phyloP scores from a whole-genome alignment of 2,329 filamentous ascomycete species.

The Aureobasidium subglaciale region DNA sequence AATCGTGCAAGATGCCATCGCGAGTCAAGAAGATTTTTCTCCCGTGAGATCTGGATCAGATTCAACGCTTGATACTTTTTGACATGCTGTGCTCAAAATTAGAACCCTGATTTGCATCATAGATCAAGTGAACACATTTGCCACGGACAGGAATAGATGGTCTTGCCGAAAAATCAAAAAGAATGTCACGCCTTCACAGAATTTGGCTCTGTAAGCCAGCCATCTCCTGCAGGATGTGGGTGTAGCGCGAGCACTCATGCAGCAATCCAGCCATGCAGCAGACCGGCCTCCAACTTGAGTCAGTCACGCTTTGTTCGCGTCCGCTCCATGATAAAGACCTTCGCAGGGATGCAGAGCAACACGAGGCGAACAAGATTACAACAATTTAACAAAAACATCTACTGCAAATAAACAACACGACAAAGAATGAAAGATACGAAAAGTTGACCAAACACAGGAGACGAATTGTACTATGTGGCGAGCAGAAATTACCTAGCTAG shows the following conservation, averaged over 20 bases:
- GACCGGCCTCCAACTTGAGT: background rate
- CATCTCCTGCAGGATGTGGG: background rate
- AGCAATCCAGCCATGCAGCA: too few species aligned
- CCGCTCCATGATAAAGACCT: background rate
- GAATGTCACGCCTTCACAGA: background rate
- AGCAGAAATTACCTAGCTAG: conserved; percentile 7
- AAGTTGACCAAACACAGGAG: background rate
- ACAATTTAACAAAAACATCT: conserved; percentile 3
- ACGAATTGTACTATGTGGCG: background rate
- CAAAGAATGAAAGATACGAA: background rate
- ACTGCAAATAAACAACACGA: background rate
- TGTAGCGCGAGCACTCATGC: too few species aligned
- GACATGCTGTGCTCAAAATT: background rate
- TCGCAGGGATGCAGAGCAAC: background rate
- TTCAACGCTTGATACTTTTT: background rate
- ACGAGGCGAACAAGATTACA: background rate
- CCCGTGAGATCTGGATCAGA: background rate
- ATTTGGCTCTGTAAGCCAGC: background rate
- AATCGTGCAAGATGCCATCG: background rate
- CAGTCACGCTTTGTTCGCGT: background rate
- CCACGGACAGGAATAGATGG: background rate
- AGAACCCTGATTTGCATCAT: background rate
- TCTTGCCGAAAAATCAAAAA: background rate
- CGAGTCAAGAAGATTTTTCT: background rate
- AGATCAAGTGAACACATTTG: background rate